Evolutionary conservation across 2,329 filamentous ascomycete species (phyloP).

Genomic region (Periglandula ipomoeae): DNA sequence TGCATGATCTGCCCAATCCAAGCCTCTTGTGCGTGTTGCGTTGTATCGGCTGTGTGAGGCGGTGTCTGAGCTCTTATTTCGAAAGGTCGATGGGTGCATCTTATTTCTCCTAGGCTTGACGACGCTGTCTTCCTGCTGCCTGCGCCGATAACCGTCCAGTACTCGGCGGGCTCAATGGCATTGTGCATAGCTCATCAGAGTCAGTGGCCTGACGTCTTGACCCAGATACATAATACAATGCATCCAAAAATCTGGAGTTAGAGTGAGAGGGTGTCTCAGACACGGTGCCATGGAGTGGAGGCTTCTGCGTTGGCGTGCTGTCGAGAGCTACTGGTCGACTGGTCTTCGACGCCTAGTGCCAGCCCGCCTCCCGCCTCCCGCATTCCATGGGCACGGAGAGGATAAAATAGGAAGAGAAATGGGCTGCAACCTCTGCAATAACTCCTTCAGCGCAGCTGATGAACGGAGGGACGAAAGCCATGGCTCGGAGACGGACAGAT

Average conservation of each 20-base stretch:
- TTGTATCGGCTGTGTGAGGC: no score
- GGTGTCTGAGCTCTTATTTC: no score
- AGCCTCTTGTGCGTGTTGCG: no score
- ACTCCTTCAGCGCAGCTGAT: neutral
- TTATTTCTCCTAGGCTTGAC: no score
- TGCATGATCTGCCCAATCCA: no score
- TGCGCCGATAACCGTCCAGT: no score
- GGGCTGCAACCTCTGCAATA: neutral
- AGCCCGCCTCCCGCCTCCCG: constrained; percentile 5
- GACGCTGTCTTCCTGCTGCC: no score
- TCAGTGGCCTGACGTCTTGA: neutral
- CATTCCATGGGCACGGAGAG: constrained; percentile 5
- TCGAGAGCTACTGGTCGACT: neutral
- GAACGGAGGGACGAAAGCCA: neutral
- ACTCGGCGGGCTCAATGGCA: no score
- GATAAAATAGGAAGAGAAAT: neutral
- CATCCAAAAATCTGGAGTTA: no score
- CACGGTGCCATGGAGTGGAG: neutral
- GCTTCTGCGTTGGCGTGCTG: neutral
- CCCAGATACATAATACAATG: neutral
- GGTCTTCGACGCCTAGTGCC: neutral
- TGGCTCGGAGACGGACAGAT: constrained; percentile 3
- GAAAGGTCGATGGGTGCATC: no score
- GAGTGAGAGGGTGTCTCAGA: no score
- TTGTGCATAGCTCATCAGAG: neutral